These are phyloP conservation scores for Flaveria robusta DNA, from an alignment of 129 eudicot species.

Conservation along the genomic window DNA sequence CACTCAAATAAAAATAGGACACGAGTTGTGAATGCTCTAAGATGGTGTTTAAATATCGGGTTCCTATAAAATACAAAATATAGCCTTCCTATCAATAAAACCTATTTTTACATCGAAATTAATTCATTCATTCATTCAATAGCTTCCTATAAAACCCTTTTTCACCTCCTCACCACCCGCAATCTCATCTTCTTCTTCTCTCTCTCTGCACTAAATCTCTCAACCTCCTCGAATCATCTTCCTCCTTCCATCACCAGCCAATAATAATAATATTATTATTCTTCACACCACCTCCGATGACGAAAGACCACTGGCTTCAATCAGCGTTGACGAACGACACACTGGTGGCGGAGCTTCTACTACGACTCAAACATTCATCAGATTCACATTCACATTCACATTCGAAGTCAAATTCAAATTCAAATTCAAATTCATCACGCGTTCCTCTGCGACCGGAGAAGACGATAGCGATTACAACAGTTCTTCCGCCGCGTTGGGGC, in stretches of 20 bases:
- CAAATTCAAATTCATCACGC: background rate
- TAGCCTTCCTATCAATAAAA: too few species aligned
- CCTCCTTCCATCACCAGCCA: background rate
- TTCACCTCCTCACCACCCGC: constrained; percentile 37
- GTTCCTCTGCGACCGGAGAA: background rate
- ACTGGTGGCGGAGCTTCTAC: constrained; percentile 50
- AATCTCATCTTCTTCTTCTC: constrained; percentile 23
- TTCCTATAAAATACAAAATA: too few species aligned
- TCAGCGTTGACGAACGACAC: constrained; percentile 45
- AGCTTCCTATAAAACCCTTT: constrained; percentile 38
- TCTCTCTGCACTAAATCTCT: constrained; percentile 30
- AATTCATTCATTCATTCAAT: background rate
- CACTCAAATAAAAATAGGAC: too few species aligned
- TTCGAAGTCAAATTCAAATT: background rate
- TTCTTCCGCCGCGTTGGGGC: constrained; percentile 48
- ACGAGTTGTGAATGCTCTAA: too few species aligned
- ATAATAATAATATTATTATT: too few species aligned
- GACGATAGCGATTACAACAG: background rate
- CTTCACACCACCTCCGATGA: constrained; percentile 24
- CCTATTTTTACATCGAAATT: too few species aligned
- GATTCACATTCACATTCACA: background rate
- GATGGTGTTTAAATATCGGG: too few species aligned
- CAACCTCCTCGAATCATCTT: background rate
- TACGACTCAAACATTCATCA: constrained; percentile 44
- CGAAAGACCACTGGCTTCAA: constrained; percentile 43